phyloP scores from a whole-genome alignment of 306 rosid species.

The Prinsepia uniflora region DNA sequence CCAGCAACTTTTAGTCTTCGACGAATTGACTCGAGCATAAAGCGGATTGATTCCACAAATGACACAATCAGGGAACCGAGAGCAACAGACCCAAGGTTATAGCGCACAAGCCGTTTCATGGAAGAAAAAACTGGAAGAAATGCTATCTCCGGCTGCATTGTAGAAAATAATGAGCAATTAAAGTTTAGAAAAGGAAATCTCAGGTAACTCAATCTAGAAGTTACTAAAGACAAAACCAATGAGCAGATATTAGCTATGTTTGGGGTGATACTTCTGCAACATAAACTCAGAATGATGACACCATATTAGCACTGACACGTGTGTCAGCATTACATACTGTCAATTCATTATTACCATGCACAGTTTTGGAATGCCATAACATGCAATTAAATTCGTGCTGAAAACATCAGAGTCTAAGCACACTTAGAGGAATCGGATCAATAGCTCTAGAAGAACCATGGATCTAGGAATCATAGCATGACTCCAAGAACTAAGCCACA shows the following conservation, averaged over 20 bases:
- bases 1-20: slow-evolving; percentile 67
- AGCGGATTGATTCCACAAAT: slow-evolving; percentile 85
- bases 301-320: not conserved
- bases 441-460: not conserved
- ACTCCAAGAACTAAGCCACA: not conserved
- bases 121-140: slow-evolving; percentile 93
- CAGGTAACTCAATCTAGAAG: not conserved
- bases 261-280: not conserved
- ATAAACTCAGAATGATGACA: not conserved
- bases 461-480: not conserved
- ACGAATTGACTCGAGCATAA: slow-evolving; percentile 85
- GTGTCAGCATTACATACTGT: not conserved
- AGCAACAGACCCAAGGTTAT: slow-evolving; percentile 87
- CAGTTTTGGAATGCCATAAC: not conserved
- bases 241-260: not conserved
- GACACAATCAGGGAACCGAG: slow-evolving; percentile 86
- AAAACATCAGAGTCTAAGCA: not conserved
- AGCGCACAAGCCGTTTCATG: slow-evolving; percentile 72
- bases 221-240: slow-evolving; percentile 11
- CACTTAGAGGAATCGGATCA: not conserved
- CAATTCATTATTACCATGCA: not conserved
- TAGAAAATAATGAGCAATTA: slow-evolving; percentile 12
- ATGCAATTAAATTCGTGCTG: not conserved
- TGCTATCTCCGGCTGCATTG: slow-evolving; percentile 82
- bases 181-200: not conserved